A percentile compares a stretch with the other conserved stretches of the same genome.
These are phyloP conservation scores for Candida broadrunensis DNA, from an alignment of 805 yeast genomes.

Conservation along the genomic window DNA sequence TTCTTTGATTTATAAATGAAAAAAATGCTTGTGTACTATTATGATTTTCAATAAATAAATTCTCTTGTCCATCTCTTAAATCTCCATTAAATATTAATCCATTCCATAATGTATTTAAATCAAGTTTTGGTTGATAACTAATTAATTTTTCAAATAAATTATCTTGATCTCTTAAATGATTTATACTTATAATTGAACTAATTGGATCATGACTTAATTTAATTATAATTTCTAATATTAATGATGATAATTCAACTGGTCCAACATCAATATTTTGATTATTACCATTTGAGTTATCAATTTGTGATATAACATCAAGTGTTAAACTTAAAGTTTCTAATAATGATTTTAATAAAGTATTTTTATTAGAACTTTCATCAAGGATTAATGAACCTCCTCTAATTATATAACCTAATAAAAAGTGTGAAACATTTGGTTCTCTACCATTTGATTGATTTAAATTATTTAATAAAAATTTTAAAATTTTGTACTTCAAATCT, in stretches of 20 bases:
- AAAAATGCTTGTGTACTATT: conserved; percentile 51
- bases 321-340: conserved; percentile 48
- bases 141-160: conserved; percentile 53
- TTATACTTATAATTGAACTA: conserved; percentile 50
- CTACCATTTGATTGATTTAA: conserved; percentile 37
- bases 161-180: conserved; percentile 47
- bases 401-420: conserved; percentile 69
- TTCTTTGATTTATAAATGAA: conserved; percentile 60
- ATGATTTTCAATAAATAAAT: conserved; percentile 31
- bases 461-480: conserved; percentile 55
- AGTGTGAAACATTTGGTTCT: conserved; percentile 62
- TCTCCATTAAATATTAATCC: conserved; percentile 43
- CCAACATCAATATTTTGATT: conserved; percentile 43
- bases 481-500: conserved; percentile 51
- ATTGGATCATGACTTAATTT: conserved; percentile 57
- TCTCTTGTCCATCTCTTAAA: conserved; percentile 23
- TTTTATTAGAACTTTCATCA: conserved; percentile 42
- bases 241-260: conserved; percentile 56
- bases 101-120: conserved; percentile 53
- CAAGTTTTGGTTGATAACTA: conserved; percentile 52
- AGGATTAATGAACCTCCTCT: conserved; percentile 40
- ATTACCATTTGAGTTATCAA: conserved; percentile 31
- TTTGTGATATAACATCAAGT: conserved; percentile 38
- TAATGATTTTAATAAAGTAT: conserved; percentile 56
- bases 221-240: conserved; percentile 59